These are phyloP conservation scores for Rhododendron kiyosumense DNA, from an alignment of 148 eudicot genomes.

Conservation along the genomic window DNA sequence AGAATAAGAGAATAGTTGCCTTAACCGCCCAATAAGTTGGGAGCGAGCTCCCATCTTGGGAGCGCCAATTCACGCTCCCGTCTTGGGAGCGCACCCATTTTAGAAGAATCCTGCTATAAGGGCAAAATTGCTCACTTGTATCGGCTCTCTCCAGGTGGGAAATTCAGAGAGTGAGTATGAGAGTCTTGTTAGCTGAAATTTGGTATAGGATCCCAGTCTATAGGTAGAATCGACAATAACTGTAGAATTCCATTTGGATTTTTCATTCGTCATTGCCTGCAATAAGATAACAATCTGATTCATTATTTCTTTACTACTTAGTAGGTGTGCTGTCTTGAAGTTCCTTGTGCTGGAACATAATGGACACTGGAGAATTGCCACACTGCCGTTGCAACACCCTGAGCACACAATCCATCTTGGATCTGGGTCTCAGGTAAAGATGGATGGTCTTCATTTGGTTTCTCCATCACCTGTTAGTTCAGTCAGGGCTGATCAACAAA, in stretches of 20 bases:
- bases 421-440: slow-evolving; percentile 16
- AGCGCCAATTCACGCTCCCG: too few species aligned
- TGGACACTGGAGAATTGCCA: slow-evolving; percentile 19
- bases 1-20: too few species aligned
- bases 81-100: too few species aligned
- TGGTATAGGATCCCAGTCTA: neutral
- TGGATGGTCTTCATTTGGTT: slow-evolving; percentile 15
- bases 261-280: neutral
- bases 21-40: too few species aligned
- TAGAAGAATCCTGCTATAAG: too few species aligned
- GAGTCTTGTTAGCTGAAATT: neutral
- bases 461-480: slow-evolving; percentile 7
- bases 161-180: neutral
- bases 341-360: slow-evolving; percentile 10
- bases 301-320: neutral
- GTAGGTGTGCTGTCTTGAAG: slow-evolving; percentile 10
- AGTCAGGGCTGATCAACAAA: slow-evolving; percentile 9
- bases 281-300: neutral
- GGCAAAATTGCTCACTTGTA: neutral
- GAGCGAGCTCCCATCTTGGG: too few species aligned
- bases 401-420: slow-evolving; percentile 6
- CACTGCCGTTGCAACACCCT: slow-evolving; percentile 12
- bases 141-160: neutral
- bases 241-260: neutral
- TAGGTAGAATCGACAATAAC: neutral